Conservation (phyloP, 345 rosid genomes). For the Cardiospermum halicacabum region DNA sequence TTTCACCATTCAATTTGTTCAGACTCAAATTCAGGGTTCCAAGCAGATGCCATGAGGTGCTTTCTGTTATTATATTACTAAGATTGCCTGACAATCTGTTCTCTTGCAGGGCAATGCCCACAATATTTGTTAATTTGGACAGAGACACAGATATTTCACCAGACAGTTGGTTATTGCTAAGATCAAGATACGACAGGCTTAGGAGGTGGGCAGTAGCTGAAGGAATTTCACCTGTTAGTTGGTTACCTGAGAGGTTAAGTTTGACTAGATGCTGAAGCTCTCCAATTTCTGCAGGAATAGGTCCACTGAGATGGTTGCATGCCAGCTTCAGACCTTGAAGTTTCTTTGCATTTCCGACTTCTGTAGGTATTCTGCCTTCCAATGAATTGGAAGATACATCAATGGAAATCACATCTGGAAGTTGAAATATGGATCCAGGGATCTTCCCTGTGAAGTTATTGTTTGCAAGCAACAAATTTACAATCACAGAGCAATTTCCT, state of each 20-base stretch:
- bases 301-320: conserved; percentile 2
- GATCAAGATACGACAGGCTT: conserved; percentile 15
- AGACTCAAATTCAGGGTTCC: conserved; percentile 13
- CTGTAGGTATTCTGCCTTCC: conserved; percentile 11
- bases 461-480: conserved; percentile 13
- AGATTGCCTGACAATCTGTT: conserved; percentile 9
- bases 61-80: neutral
- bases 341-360: conserved; percentile 12
- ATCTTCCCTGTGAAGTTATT: conserved; percentile 14
- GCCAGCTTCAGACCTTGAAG: conserved; percentile 17
- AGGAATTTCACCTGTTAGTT: conserved; percentile 13
- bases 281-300: conserved; percentile 16
- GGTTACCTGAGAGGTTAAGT: conserved; percentile 13
- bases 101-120: conserved; percentile 10
- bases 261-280: conserved; percentile 11
- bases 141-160: conserved; percentile 12
- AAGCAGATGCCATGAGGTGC: conserved; percentile 6
- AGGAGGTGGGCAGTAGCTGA: conserved; percentile 1
- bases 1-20: conserved; percentile 12
- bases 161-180: conserved; percentile 6
- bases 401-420: conserved; percentile 2
- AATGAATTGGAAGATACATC: conserved; percentile 11
- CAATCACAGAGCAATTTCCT: conserved; percentile 15
- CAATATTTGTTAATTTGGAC: conserved; percentile 9
- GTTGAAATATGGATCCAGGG: conserved; percentile 12